Percentiles rank a stretch among this genome's conserved stretches.
phyloP scores from a whole-genome alignment of 1,284 basidiomycete genomes.

The Cutaneotrichosporon arboriforme region DNA sequence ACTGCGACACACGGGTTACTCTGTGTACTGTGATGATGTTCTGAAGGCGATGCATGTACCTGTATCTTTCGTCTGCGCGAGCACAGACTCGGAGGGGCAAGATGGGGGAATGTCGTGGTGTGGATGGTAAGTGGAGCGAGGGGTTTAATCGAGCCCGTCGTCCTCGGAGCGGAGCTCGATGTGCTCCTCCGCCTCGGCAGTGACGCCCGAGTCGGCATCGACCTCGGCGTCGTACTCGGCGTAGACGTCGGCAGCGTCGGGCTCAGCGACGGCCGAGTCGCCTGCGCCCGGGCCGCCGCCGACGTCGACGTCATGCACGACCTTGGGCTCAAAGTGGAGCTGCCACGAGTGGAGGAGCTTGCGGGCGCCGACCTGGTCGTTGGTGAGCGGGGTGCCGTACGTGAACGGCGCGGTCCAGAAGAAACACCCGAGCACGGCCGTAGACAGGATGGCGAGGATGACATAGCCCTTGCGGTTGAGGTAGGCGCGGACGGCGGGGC shows the following conservation, averaged over 20 bases:
- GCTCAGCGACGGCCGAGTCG: neutral
- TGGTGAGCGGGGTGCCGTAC: constrained; percentile 85
- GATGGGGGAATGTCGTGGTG: neutral
- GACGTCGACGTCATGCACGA: constrained; percentile 10
- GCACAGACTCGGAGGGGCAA: neutral
- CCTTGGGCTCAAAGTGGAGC: constrained; percentile 46
- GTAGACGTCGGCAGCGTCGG: neutral
- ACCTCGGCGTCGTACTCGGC: neutral
- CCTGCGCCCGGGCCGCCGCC: neutral
- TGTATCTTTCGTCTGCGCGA: neutral
- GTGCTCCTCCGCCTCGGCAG: neutral
- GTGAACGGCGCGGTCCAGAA: constrained; percentile 78
- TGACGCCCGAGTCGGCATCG: neutral
- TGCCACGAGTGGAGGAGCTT: constrained; percentile 44
- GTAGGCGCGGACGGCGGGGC: constrained; percentile 62
- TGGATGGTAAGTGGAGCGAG: neutral
- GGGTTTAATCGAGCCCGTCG: neutral
- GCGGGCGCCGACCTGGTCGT: constrained; percentile 55
- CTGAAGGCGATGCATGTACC: constrained; percentile 2
- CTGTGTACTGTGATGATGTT: too few relatives aligned
- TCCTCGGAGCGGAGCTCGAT: neutral
- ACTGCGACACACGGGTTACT: too few relatives aligned
- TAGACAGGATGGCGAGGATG: constrained; percentile 57
- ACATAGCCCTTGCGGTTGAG: constrained; percentile 54
- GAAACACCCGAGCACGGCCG: constrained; percentile 61